A percentile compares a stretch with the other conserved stretches of the same genome.
phyloP scores from a whole-genome alignment of 148 eudicot genomes.

The Camellia granthamiana region DNA sequence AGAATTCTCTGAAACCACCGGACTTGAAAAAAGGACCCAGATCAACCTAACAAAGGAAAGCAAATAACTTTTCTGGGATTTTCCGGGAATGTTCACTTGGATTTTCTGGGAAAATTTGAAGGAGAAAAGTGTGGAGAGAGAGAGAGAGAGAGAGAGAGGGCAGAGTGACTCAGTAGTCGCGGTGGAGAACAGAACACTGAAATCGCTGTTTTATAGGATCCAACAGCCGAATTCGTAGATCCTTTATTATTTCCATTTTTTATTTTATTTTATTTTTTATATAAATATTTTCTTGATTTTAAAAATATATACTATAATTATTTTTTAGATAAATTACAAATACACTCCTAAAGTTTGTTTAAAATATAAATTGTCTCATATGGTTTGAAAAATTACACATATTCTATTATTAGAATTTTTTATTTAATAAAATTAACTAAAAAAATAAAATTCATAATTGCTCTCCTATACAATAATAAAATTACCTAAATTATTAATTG shows the following conservation, averaged over 20 bases:
- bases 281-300: neutral
- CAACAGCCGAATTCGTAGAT: constrained; percentile 22
- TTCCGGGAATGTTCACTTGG: neutral
- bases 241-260: constrained; percentile 10
- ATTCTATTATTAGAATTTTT: too few species aligned
- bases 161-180: constrained; percentile 16
- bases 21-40: neutral
- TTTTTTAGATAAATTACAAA: too few species aligned
- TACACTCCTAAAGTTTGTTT: too few species aligned
- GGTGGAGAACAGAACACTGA: constrained; percentile 20
- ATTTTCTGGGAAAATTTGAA: too few species aligned
- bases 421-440: too few species aligned
- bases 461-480: too few species aligned
- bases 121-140: neutral
- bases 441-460: too few species aligned
- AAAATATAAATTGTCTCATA: too few species aligned
- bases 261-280: neutral
- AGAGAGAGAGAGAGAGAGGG: neutral
- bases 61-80: constrained; percentile 8
- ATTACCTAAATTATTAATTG: too few species aligned
- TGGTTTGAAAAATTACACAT: too few species aligned
- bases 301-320: neutral
- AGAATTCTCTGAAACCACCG: neutral
- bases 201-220: constrained; percentile 43
- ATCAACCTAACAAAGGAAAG: neutral